Conservation (phyloP, 768 basidiomycete species). For the Auriscalpium orientale region DNA sequence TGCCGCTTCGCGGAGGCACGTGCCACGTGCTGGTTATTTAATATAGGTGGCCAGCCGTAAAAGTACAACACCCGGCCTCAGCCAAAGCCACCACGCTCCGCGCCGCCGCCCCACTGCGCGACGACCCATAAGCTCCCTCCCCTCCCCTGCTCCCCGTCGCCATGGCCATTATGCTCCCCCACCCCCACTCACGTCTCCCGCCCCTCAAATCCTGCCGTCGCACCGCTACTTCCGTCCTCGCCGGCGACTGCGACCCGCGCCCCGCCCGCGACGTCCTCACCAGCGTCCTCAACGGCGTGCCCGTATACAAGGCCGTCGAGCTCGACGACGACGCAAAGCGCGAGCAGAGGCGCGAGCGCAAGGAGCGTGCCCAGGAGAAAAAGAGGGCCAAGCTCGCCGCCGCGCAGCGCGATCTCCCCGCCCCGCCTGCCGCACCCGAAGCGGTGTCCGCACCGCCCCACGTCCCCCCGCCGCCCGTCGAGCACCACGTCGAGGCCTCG, state of each 20-base stretch:
- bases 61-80: slow-evolving; percentile 16
- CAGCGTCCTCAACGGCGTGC: slow-evolving; percentile 70
- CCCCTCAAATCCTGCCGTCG: slow-evolving; percentile 37
- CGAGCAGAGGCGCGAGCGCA: slow-evolving; percentile 45
- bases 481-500: slow-evolving; percentile 6
- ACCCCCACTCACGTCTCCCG: slow-evolving; percentile 10
- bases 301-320: slow-evolving; percentile 56
- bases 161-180: slow-evolving; percentile 28
- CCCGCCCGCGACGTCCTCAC: slow-evolving; percentile 72
- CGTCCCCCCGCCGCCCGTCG: slow-evolving; percentile 11
- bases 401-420: slow-evolving; percentile 20
- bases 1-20: neutral
- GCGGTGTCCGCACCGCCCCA: slow-evolving; percentile 15
- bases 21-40: neutral
- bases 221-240: slow-evolving; percentile 68
- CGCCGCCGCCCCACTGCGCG: slow-evolving; percentile 7
- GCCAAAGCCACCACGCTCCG: slow-evolving; percentile 16
- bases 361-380: slow-evolving; percentile 45
- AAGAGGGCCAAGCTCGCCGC: slow-evolving; percentile 31
- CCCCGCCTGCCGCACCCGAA: slow-evolving; percentile 14
- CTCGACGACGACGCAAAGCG: slow-evolving; percentile 49
- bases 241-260: slow-evolving; percentile 63
- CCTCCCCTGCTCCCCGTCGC: neutral
- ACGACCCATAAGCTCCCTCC: slow-evolving; percentile 1
- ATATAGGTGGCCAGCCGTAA: neutral